Percentiles rank a stretch among this genome's conserved stretches.
These are phyloP conservation scores for Schizophyllum amplum DNA, from an alignment of 1,284 basidiomycete genomes.

Conservation along the genomic window DNA sequence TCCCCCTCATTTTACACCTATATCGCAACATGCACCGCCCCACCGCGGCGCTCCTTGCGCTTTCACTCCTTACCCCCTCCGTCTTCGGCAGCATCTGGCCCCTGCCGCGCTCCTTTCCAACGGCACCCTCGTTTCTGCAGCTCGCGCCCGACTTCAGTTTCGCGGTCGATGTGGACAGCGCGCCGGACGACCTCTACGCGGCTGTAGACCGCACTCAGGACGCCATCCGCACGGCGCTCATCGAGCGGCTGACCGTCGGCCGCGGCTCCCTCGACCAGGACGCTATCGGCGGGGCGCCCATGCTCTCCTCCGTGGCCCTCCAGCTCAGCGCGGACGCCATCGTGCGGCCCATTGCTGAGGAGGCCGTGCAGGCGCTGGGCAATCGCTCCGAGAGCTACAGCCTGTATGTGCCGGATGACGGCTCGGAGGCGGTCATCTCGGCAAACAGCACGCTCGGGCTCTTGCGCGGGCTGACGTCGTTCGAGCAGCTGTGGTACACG, in stretches of 20 bases:
- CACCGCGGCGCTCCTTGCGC: background rate
- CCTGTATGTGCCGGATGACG: slow-evolving; percentile 53
- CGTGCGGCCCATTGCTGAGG: slow-evolving; percentile 39
- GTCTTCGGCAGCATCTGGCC: slow-evolving; percentile 22
- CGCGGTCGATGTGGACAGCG: slow-evolving; percentile 21
- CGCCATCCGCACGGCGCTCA: slow-evolving; percentile 34
- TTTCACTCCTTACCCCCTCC: background rate
- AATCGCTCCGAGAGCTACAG: slow-evolving; percentile 61
- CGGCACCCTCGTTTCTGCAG: slow-evolving; percentile 22
- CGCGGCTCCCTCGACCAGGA: slow-evolving; percentile 34
- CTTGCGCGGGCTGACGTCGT: slow-evolving; percentile 75
- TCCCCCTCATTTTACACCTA: background rate
- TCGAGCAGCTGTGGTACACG: slow-evolving; percentile 72
- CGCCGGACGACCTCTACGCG: slow-evolving; percentile 38
- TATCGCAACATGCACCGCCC: background rate
- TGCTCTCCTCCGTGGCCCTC: slow-evolving; percentile 29
- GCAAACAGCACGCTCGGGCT: slow-evolving; percentile 74
- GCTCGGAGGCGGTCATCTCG: slow-evolving; percentile 46
- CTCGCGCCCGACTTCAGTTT: slow-evolving; percentile 34
- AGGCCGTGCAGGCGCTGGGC: slow-evolving; percentile 46
- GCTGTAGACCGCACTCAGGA: slow-evolving; percentile 35
- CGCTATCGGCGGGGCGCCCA: slow-evolving; percentile 21
- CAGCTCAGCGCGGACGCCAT: slow-evolving; percentile 27
- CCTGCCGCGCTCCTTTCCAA: slow-evolving; percentile 22
- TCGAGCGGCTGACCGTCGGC: slow-evolving; percentile 37